These are phyloP conservation scores for Hanseniaspora valbyensis DNA, from an alignment of 805 yeast species.

Conservation along the genomic window DNA sequence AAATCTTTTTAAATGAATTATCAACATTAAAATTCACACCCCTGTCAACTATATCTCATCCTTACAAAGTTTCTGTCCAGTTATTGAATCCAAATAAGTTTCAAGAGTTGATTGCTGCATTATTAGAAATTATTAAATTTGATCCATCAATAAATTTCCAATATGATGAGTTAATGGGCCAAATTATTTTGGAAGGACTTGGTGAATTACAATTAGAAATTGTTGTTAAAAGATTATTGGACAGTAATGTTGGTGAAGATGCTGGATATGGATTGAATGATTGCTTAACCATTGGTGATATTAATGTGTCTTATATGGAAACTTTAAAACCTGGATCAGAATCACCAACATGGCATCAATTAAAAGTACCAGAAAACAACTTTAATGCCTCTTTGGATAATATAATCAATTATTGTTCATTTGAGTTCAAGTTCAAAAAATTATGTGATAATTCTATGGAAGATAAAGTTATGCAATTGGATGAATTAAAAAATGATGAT, in stretches of 20 bases:
- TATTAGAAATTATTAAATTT: conserved; percentile 59
- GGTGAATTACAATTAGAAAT: conserved; percentile 94
- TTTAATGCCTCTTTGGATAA: neutral
- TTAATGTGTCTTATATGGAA: conserved; percentile 85
- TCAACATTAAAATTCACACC: conserved; percentile 37
- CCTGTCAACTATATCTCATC: conserved; percentile 6
- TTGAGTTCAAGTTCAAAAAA: conserved; percentile 3
- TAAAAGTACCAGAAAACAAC: neutral
- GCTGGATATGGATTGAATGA: conserved; percentile 10
- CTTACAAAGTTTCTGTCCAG: conserved; percentile 11
- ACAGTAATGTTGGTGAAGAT: conserved; percentile 38
- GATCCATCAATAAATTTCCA: conserved; percentile 76
- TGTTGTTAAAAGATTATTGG: conserved; percentile 64
- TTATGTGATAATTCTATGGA: neutral
- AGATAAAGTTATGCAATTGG: neutral
- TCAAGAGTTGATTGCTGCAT: conserved; percentile 54
- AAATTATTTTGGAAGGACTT: conserved; percentile 93
- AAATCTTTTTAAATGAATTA: conserved; percentile 42
- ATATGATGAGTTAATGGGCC: conserved; percentile 74
- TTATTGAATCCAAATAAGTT: conserved; percentile 50
- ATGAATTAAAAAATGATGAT: neutral
- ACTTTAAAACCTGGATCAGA: conserved; percentile 29
- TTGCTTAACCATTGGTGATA: conserved; percentile 41
- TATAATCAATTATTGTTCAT: neutral
- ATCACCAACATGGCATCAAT: neutral